Base-by-base conservation (phyloP, 805 yeast species). In the Ogataea zsoltii region DNA sequence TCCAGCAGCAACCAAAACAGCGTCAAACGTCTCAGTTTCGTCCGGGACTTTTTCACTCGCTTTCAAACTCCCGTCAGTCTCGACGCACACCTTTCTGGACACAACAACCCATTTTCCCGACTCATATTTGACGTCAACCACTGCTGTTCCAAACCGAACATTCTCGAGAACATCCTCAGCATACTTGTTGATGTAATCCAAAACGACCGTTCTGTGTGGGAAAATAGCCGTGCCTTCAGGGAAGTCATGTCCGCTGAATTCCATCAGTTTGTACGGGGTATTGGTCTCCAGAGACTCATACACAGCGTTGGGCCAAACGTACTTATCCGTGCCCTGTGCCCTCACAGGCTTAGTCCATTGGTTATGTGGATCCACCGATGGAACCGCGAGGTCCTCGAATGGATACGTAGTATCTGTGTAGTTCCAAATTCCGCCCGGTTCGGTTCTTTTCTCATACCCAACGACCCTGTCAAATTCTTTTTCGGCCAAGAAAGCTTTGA, bases 381-480 rank as follows among this genome's bases (percentile, higher is more conserved):
- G 67, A 54, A 67, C 53, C 45, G 49, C 50, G 17, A 43, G 18
- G 4, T 44, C 42, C 19, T 38, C 35, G 2, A 44, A 33, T 6
- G 43, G 38, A 32, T 46, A 48, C 14, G 38, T 51, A 38, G 35
- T 67, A 43, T 60, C 69, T 44, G 69, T 72, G 56, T 78, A 84
- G 58, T 80, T 77, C 96, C 96, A 88, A 7, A 88, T 67, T 0
- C 96, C 96, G 12, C 96, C 96, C n/a, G 76, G 60, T n/a, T 64
- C 61, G 7, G 67, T 53, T 49, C 85, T 72, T 38, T 76, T 69
- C 51, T 87, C 96, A 57, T 74, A 85, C 4, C 85, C 70, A 19
- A 75, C 77, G 38, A 87, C 70, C 40, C 61, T 57, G 28, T 71
- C 66, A 51, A 76, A 75, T 3, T 66, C 59, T 1, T 63, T 56